Evolutionary conservation across 208 protist genomes (phyloP), one percentile per base, ranked within the genome.

Genomic region (Acanthamoeba rhysodes): DNA sequence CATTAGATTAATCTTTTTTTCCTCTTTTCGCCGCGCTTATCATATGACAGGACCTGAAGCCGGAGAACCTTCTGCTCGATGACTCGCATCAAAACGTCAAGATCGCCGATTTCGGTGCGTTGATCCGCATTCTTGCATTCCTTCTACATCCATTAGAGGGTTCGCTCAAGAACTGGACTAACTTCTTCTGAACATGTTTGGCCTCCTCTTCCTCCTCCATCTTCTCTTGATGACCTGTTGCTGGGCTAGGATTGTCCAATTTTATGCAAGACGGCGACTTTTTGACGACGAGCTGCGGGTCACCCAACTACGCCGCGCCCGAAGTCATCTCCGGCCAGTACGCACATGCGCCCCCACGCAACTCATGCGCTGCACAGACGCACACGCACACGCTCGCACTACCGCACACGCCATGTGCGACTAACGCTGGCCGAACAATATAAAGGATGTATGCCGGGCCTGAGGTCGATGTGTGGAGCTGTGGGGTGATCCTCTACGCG

Each of bases 301-400:
- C 98, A 32, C 98, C 98, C 55, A 98, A 99, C 94, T 99, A 99
- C 94, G 98, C 98, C 4, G 98, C 98, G 62, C 98, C 98, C 32
- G 98, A 99, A 82, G 97, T 99, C 50, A 98, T 99, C 37, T 96
- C 96, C 32, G 97, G 96, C n/a, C 96, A 98, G 88, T 95, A 93
- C 45, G 70, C 37, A 32, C 59, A n/a, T 3, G 7, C 2, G 0
- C 12, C 6, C 72, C 45, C 29, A 80, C 72, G 2, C 0, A 72
- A 24, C 29, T 34, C 22, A 0, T 59, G 16, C 53, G 53, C 53
- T 10, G 24, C 66, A 2, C 10, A 41, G 3, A 18, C 32, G 24
- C 24, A 9, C 66, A 74, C 66, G 32, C 32, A 48, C 45, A 72
- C 22, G n/a, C 66, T 32, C 66, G 4, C 29, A 41, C 37, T 3